A percentile compares a stretch with the other conserved stretches of the same genome.
These are phyloP conservation scores for Nitzschia putrida DNA, from an alignment of 108 stramenopile genomes.

Conservation along the genomic window DNA sequence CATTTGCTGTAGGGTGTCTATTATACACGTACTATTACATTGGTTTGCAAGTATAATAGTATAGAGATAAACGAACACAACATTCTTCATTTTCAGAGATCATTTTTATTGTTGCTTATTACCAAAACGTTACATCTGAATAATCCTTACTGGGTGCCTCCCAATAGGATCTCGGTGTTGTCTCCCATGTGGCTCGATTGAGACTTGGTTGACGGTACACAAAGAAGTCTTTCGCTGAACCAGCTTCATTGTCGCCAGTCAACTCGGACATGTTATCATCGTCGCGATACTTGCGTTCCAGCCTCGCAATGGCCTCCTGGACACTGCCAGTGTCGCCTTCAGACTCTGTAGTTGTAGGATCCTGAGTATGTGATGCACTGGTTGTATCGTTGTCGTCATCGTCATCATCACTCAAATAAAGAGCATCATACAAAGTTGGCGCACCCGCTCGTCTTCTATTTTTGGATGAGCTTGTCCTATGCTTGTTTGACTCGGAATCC, in stretches of 20 bases:
- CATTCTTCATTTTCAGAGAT: too few species aligned
- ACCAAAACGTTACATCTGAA: neutral
- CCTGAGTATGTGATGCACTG: neutral
- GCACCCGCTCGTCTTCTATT: neutral
- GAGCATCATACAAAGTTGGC: neutral
- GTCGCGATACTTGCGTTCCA: neutral
- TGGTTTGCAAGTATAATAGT: too few species aligned
- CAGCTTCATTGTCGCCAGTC: constrained; percentile 10
- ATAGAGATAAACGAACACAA: too few species aligned
- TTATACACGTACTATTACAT: too few species aligned
- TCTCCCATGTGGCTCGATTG: constrained; percentile 39
- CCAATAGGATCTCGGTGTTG: constrained; percentile 30
- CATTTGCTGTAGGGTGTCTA: too few species aligned
- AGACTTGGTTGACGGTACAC: constrained; percentile 38
- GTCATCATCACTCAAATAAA: neutral
- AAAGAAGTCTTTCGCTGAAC: constrained; percentile 23
- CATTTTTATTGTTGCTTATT: too few species aligned
- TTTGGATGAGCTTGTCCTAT: too few species aligned
- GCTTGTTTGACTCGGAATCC: too few species aligned
- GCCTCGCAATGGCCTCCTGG: neutral
- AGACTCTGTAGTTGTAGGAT: neutral
- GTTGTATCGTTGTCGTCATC: too few species aligned
- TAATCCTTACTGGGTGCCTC: constrained; percentile 2
- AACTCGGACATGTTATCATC: constrained; percentile 7
- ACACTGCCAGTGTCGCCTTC: neutral